Conservation (phyloP, 805 yeast species). For the Saturnispora halmiae region DNA sequence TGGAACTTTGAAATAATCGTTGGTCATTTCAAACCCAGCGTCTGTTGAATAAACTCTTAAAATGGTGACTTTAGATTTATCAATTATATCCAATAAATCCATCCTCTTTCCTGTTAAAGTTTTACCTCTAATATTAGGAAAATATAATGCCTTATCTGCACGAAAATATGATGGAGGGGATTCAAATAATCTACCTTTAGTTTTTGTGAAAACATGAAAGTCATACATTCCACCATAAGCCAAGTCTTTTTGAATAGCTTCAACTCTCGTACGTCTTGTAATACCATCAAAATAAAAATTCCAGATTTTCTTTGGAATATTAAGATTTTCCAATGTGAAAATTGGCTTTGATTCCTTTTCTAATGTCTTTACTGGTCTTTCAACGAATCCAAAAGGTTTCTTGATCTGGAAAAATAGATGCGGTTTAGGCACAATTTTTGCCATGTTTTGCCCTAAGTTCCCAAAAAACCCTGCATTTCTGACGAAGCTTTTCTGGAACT, state of each 20-base stretch:
- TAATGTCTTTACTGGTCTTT: constrained; percentile 19
- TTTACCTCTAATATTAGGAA: constrained; percentile 68
- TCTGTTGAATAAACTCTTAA: constrained; percentile 58
- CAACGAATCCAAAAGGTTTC: constrained; percentile 27
- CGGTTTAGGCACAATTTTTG: constrained; percentile 28
- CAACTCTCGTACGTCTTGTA: constrained; percentile 28
- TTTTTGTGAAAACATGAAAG: constrained; percentile 54
- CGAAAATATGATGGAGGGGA: constrained; percentile 78
- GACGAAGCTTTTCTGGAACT: not conserved
- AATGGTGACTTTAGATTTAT: constrained; percentile 45
- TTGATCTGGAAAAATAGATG: constrained; percentile 27
- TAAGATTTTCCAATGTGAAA: constrained; percentile 24
- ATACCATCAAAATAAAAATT: constrained; percentile 30
- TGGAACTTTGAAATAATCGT: constrained; percentile 45
- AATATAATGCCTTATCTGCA: constrained; percentile 60
- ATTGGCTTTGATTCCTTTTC: constrained; percentile 19
- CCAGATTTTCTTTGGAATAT: constrained; percentile 26
- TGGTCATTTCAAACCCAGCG: constrained; percentile 60
- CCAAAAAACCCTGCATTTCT: constrained; percentile 26
- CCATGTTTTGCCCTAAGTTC: constrained; percentile 25
- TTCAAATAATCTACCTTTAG: constrained; percentile 75
- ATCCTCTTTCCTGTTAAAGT: constrained; percentile 33
- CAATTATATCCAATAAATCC: constrained; percentile 33
- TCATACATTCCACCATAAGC: constrained; percentile 62
- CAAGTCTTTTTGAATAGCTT: constrained; percentile 47